Base-by-base conservation (phyloP, 805 yeast species). In the Candida tibetensis region DNA sequence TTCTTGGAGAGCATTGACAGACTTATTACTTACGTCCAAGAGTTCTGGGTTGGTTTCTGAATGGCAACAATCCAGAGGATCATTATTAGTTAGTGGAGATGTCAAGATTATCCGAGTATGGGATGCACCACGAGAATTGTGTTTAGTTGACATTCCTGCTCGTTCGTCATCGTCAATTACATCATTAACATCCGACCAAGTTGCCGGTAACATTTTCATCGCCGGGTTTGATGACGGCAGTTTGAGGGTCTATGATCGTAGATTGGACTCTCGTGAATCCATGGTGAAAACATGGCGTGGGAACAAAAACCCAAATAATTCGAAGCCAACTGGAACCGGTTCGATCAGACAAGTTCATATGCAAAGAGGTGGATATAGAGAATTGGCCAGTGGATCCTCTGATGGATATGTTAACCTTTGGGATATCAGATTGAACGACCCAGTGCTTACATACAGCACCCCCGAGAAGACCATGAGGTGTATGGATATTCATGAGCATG, bases 61-160 rank as follows among this genome's bases (percentile, higher is more conserved):
- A 49, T 93, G 99, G 99, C 98, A 91, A 59, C 99, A 93, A 55
- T 83, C 93, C 31, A 70, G 96, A 43, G 99, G 99, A 0, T 79
- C 95, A 0, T 66, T 93, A 27, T 66, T 91, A 37, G 96, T 86
- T 1, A 89, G 96, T 28, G 99, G 99, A 32, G 98, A 93, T 66
- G 95, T 87, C 6, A 86, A 90, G 51, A 81, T 89, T 17, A 87
- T 93, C 39, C 71, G 95, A 40, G 71, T 90, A 1, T 93, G 99
- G 99, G 98, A 93, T 63, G 98, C 98, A 0, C 93, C 96, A 9
- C 71, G 96, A 25, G 99, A 93, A 55, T 71, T 84, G 36, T 84
- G 96, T 54, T 72, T 86, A 33, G 77, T 79, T 13, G 96, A 89
- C 52, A 83, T 93, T 34, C 96, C 98, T 0, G 95, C 95, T 0